These are phyloP conservation scores for Venturia effusa DNA, from an alignment of 2,329 filamentous ascomycete genomes.

Conservation along the genomic window DNA sequence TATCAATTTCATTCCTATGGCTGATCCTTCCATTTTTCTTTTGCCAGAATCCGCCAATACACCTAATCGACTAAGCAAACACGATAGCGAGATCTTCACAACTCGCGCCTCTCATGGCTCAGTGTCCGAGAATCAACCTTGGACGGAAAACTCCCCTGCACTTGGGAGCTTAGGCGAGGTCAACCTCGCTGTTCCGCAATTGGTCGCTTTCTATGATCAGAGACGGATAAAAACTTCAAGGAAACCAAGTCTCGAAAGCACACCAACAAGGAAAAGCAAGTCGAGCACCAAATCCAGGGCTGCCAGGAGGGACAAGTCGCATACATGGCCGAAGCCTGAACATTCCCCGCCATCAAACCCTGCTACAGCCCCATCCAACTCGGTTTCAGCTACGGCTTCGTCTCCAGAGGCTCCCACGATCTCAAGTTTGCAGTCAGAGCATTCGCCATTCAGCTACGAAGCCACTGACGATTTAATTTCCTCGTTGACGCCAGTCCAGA, in stretches of 20 bases:
- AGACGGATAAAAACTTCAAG: background rate
- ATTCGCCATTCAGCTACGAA: background rate
- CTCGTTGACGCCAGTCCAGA: conserved; percentile 35
- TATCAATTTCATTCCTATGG: no score
- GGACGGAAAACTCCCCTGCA: background rate
- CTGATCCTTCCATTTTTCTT: no score
- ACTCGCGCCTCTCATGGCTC: conserved; percentile 4
- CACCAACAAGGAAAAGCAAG: background rate
- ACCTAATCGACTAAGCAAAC: background rate
- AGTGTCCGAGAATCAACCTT: background rate
- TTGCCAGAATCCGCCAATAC: no score
- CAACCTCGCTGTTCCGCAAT: background rate
- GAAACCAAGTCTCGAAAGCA: background rate
- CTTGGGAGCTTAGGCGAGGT: background rate
- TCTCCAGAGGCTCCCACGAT: no score
- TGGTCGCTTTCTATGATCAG: background rate
- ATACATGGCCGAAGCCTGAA: background rate
- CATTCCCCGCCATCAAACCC: background rate
- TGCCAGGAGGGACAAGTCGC: background rate
- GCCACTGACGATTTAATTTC: background rate
- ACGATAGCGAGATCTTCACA: background rate
- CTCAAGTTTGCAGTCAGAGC: background rate
- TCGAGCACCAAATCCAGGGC: background rate
- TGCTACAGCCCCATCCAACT: background rate
- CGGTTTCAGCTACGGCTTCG: background rate